Base-by-base conservation (phyloP, 2,329 filamentous ascomycete species). In the Aspergillus sp. region DNA sequence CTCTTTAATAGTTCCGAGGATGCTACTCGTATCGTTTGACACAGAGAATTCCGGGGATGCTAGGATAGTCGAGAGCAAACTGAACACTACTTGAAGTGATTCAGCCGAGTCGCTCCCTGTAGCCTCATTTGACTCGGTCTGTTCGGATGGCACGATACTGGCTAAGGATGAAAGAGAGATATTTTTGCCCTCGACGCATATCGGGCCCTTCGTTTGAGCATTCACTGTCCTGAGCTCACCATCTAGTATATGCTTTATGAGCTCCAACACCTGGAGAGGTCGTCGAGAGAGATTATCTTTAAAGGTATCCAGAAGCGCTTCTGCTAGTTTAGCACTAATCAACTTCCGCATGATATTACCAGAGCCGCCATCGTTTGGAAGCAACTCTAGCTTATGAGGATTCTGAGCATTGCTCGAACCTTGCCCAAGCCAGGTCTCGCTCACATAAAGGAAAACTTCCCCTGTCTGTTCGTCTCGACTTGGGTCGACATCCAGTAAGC, bases 381-480 rank as follows among this genome's bases (percentile, higher is more conserved):
- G n/a, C 11, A 66, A 53, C 19, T 62, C 51, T 19, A 65, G 34
- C 22, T 63, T 48, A 24, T 54, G 19, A 40, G 58, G 33, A 17
- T 61, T 15, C 4, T 30, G 20, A 13, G 59, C 34, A 6, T 48
- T 39, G 13, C 15, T 47, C 6, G 64, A 61, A 19, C 67, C 61
- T 24, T 69, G 64, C n/a, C 75, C 65, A 2, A 79, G 73, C 76
- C 76, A 79, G 24, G 58, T 68, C 49, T 73, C 66, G 64, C 75
- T 77, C 30, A 74, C 75, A 59, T 76, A 69, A 3, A 78, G 67
- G 60, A 79, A 78, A 8, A 78, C 67, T 47, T 77, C 74, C 6
- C 71, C 73, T 7, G 72, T 76, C 15, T 68, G 61, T 44, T 77
- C 75, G 51, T 78, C 74, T 40, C 67, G 72, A 54, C 69, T 73